Base-by-base conservation (phyloP, 2,329 filamentous ascomycete genomes). In the Aspergillus fischeri region DNA sequence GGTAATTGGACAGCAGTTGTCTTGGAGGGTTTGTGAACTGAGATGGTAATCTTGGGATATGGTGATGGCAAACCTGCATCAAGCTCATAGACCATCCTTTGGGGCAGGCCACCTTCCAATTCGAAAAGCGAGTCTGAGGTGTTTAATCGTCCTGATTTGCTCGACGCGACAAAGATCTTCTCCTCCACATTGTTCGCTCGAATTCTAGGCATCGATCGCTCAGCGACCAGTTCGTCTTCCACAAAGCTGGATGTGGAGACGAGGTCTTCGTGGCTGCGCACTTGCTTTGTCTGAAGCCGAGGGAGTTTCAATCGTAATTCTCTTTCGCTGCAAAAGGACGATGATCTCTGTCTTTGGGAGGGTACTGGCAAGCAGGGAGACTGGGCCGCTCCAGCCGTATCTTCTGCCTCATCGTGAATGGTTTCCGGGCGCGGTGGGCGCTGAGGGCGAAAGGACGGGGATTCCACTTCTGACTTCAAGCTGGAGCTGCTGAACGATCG, bases 1-100 rank as follows among this genome's bases (percentile, higher is more conserved):
- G 81, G 80, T 25, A 77, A 70, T 10, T 68, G 65, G 17, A 70
- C 65, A 4, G 78, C 75, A 57, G 81, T 80, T n/a, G 51, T 59
- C 51, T 42, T 51, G 38, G 24, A 42, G 61, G 42, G 67, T 67
- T 41, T 14, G 41, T 57, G 51, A n/a, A 62, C 41, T 45, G 69
- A 65, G 17, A 54, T 38, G n/a, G 58, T 53, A 3, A 55, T 38
- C 1, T 58, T 48, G 20, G 54, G 28, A 10, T 56, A 48, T 1
- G 60, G 51, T 20, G 63, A 64, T 8, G 70, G 62, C 17, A 63
- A 56, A 20, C 63, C 61, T 10, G 67, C 71, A 25, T 68, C 70
- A 3, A 75, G 67, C 53, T 75, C 73, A 57, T 69, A 74, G 28
- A 75, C 58, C 17, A 66, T 65, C 7, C 64, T 63, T 0, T 67